These are phyloP conservation scores for Crithidia bombi DNA, from an alignment of 208 protist species.

Conservation along the genomic window DNA sequence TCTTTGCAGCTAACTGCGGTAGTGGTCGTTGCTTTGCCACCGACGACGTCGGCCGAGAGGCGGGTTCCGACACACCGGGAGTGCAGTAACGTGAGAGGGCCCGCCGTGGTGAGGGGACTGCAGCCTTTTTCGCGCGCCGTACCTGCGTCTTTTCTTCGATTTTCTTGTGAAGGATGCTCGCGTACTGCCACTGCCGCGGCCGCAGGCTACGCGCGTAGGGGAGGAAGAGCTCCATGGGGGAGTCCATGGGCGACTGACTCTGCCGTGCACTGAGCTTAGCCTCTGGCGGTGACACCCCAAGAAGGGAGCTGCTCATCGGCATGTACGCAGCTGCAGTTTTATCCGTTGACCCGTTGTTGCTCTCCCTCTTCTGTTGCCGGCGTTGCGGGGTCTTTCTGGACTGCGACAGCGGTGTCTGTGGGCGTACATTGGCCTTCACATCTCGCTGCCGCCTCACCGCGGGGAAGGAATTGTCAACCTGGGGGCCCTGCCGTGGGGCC, in stretches of 20 bases:
- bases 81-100: too few species aligned
- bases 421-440: too few species aligned
- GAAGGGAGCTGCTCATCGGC: background rate
- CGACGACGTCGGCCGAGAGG: background rate
- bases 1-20: background rate
- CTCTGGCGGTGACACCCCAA: background rate
- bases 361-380: background rate
- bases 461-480: too few species aligned
- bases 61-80: background rate
- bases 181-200: slow-evolving; percentile 16
- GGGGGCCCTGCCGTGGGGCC: too few species aligned
- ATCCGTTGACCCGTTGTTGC: background rate
- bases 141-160: slow-evolving; percentile 3
- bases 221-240: slow-evolving; percentile 9
- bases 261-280: background rate
- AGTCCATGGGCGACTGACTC: background rate
- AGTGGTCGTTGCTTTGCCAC: background rate
- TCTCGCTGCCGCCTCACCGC: too few species aligned
- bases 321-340: background rate
- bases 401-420: too few species aligned
- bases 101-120: background rate
- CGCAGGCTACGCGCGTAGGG: slow-evolving; percentile 4
- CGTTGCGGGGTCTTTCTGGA: background rate
- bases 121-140: background rate
- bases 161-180: slow-evolving; percentile 11